Evolutionary conservation across 1,284 basidiomycete genomes (phyloP).

Genomic region (Moesziomyces globuligerus): DNA sequence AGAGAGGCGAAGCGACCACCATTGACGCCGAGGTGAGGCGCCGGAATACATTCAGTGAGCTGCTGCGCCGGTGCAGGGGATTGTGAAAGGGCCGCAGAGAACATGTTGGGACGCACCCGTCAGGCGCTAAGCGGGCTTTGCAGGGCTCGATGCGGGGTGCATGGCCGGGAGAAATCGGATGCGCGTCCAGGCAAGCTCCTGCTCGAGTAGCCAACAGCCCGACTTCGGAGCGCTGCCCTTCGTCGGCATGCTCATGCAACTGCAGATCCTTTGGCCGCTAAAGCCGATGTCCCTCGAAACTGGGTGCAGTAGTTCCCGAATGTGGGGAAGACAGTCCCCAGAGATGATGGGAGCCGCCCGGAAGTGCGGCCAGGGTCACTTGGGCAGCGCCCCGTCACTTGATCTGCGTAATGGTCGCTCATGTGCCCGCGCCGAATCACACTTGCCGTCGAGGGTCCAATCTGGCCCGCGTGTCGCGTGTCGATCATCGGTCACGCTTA

Average conservation of each 20-base stretch:
- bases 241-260: background rate
- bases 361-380: too few species aligned
- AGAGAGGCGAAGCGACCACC: background rate
- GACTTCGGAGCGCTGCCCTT: background rate
- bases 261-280: slow-evolving; percentile 13
- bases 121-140: slow-evolving; percentile 1
- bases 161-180: slow-evolving; percentile 40
- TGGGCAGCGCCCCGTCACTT: too few species aligned
- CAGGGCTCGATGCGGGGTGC: slow-evolving; percentile 23
- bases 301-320: slow-evolving; percentile 9
- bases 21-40: background rate
- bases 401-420: too few species aligned
- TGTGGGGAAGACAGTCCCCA: slow-evolving; percentile 10
- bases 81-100: slow-evolving; percentile 18
- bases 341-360: too few species aligned
- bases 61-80: background rate
- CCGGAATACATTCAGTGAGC: background rate
- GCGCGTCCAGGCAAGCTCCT: slow-evolving; percentile 3
- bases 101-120: background rate
- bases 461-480: background rate
- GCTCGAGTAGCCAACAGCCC: background rate
- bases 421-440: too few species aligned
- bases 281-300: slow-evolving; percentile 15
- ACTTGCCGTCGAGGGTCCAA: background rate
- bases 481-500: slow-evolving; percentile 24